Evolutionary conservation across 177 flowering plant genomes (phyloP), one percentile per base, ranked within the genome.

Genomic region (Telopea speciosissima): DNA sequence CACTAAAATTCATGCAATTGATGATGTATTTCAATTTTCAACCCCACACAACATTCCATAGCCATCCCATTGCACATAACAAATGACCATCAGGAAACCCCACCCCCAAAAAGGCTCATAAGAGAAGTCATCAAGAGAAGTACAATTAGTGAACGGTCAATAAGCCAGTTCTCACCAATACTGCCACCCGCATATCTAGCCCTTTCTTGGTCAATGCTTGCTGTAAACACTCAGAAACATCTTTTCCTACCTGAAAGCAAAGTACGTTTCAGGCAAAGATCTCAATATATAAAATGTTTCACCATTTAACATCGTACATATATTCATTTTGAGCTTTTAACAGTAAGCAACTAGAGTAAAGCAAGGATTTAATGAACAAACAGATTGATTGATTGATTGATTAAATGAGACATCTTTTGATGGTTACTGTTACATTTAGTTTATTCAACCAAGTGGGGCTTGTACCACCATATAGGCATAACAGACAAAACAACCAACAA

Each of bases 141-240:
- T 16, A 49, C 16, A 49, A 49, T 49, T 49, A 49, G 17, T 49
- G 54, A 58, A 16, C 1, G n/a, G 19, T 16, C 21, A 16, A 16
- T 54, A 16, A 54, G 59, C 10, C 23, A 58, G 5, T 58, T 12
- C 61, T 58, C 79, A 94, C 98, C 85, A 94, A 77, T 17, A 78
- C 89, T 59, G 89, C 83, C 25, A 90, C 91, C 62, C 81, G 85
- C 84, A 94, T 83, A 81, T 90, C 77, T 68, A 94, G 76, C 64
- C 92, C 92, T 66, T 64, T 82, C 63, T 74, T 86, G 66, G 62
- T 65, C 75, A 92, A 31, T 69, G 97, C 95, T 74, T 76, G 73
- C 67, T 89, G 89, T 70, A 94, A 76, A 76, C 86, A 82, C 61
- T 79, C 84, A 25, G 86, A 73, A 62, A 92, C 89, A 77, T 94